Percentiles rank a stretch among this genome's conserved stretches.
Evolutionary conservation across 2,329 filamentous ascomycete species (phyloP).

Genomic region (Plectosphaerella sp.): DNA sequence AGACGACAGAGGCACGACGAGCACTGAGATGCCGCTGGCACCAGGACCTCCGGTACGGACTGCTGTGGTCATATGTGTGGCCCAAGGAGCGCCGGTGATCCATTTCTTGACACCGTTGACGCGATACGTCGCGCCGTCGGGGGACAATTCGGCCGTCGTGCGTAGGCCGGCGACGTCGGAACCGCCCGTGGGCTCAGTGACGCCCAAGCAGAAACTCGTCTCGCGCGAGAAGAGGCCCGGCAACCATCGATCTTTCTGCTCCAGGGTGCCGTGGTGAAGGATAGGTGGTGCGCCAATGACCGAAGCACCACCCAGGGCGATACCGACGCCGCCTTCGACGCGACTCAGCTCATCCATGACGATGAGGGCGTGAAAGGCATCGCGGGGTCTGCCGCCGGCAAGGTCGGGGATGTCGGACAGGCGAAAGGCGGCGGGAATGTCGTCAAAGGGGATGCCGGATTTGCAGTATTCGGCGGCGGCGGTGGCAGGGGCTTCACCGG

Average conservation of each 20-base stretch:
- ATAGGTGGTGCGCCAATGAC: conserved; percentile 61
- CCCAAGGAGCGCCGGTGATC: conserved; percentile 60
- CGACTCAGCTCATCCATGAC: conserved; percentile 51
- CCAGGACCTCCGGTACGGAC: conserved; percentile 55
- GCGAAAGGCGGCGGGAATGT: conserved; percentile 29
- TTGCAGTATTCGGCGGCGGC: conserved; percentile 31
- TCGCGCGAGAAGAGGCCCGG: conserved; percentile 54
- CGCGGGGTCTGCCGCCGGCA: conserved; percentile 45
- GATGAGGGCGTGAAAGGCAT: conserved; percentile 53
- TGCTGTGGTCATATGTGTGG: conserved; percentile 58
- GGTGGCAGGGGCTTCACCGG: conserved; percentile 42
- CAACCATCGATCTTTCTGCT: conserved; percentile 55
- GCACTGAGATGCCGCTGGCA: conserved; percentile 47
- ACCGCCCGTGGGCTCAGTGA: conserved; percentile 58
- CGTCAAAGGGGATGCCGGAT: conserved; percentile 31
- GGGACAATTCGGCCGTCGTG: conserved; percentile 47
- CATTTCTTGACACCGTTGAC: conserved; percentile 67
- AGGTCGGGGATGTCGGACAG: conserved; percentile 22
- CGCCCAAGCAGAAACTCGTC: conserved; percentile 58
- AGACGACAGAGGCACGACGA: conserved; percentile 49
- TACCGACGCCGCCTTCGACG: conserved; percentile 51
- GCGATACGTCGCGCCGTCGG: conserved; percentile 46
- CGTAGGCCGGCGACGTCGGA: conserved; percentile 54
- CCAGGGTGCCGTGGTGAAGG: conserved; percentile 55
- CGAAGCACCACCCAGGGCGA: conserved; percentile 54